These are phyloP conservation scores for Xylariales sp. DNA, from an alignment of 2,329 filamentous ascomycete species.

Conservation along the genomic window DNA sequence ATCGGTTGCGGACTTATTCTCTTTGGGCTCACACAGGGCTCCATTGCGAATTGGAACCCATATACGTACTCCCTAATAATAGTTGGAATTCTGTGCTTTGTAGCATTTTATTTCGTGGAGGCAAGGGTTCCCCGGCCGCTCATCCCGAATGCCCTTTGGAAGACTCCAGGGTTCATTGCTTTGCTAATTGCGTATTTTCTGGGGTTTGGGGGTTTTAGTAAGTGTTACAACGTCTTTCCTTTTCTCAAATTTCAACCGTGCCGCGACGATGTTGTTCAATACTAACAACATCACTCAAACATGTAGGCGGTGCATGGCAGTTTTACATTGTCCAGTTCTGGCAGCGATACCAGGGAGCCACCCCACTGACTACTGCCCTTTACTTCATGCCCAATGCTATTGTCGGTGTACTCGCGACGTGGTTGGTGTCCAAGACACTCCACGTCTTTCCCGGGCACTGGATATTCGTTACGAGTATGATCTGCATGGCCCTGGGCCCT, in stretches of 20 bases:
- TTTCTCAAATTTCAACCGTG: too few relatives aligned
- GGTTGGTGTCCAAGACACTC: conserved; percentile 37
- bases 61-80: conserved; percentile 30
- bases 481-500: conserved; percentile 18
- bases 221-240: too few relatives aligned
- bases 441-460: conserved; percentile 40
- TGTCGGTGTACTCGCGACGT: conserved; percentile 38
- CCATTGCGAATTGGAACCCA: conserved; percentile 26
- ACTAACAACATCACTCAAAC: too few relatives aligned
- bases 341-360: too few relatives aligned
- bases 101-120: conserved; percentile 25
- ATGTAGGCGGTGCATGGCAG: conserved; percentile 22
- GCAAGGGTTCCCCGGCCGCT: conserved; percentile 23
- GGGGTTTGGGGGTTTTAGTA: conserved; percentile 28
- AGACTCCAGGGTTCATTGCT: conserved; percentile 35
- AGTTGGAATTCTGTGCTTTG: conserved; percentile 22
- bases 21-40: conserved; percentile 29
- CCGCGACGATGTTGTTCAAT: too few relatives aligned
- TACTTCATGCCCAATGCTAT: conserved; percentile 41
- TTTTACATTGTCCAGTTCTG: too few relatives aligned
- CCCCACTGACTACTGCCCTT: conserved; percentile 33
- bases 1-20: conserved; percentile 25
- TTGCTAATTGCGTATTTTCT: conserved; percentile 38
- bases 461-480: conserved; percentile 39
- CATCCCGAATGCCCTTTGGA: conserved; percentile 31